Percentiles rank a stretch among this genome's conserved stretches.
Conservation (phyloP, 805 yeast species). For the Trichomonascus vanleenenianus region DNA sequence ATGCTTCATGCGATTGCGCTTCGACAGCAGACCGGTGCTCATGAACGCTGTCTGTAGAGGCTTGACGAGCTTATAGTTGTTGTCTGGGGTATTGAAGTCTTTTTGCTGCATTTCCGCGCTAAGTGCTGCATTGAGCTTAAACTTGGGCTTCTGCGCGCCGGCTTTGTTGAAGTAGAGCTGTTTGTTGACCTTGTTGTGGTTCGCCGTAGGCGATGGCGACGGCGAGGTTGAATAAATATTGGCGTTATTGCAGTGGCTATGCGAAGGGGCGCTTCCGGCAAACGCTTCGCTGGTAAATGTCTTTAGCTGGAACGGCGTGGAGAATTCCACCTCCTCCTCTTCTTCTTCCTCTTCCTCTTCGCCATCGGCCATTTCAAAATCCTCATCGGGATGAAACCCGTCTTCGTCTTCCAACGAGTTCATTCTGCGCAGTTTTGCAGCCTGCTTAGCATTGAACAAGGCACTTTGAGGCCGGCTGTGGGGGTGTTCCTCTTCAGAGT, state of each 20-base stretch:
- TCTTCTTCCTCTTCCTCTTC: not conserved
- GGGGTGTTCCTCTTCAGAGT: too few species aligned
- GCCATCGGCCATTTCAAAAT: not conserved
- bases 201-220: slow-evolving; percentile 14
- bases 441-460: slow-evolving; percentile 3
- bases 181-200: slow-evolving; percentile 1
- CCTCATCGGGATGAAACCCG: not conserved
- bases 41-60: slow-evolving; percentile 82
- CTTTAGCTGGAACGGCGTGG: not conserved
- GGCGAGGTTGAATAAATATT: slow-evolving; percentile 14
- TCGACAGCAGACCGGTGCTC: slow-evolving; percentile 63
- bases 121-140: slow-evolving; percentile 14
- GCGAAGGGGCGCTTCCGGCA: not conserved
- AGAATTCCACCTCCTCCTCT: not conserved
- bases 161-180: slow-evolving; percentile 1
- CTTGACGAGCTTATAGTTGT: slow-evolving; percentile 62
- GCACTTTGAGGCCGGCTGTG: too few species aligned
- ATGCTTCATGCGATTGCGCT: slow-evolving; percentile 40
- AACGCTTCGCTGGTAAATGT: not conserved
- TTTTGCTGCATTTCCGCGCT: slow-evolving; percentile 8
- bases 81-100: slow-evolving; percentile 42
- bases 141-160: slow-evolving; percentile 5
- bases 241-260: not conserved
- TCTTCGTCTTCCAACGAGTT: slow-evolving; percentile 17
- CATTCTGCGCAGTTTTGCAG: slow-evolving; percentile 20